A percentile compares a stretch with the other conserved stretches of the same genome.
Evolutionary conservation across 225 moss, liverwort and hornwort species (phyloP).

Genomic region (Physcomitrellopsis africana): DNA sequence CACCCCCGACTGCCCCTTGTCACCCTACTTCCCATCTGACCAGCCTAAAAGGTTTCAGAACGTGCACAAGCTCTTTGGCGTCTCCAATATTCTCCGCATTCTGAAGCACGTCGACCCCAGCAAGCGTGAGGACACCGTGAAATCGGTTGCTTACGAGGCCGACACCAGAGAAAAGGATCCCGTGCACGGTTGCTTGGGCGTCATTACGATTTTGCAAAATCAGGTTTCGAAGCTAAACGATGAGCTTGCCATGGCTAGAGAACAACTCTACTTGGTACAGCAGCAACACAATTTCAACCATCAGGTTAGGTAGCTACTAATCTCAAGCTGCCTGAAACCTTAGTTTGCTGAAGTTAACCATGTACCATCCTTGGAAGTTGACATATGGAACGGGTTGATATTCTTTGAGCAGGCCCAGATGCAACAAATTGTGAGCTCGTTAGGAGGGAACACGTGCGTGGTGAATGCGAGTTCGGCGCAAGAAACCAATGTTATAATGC

Average conservation of each 20-base stretch:
- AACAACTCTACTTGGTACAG: conserved; percentile 52
- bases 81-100: conserved; percentile 71
- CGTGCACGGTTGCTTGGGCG: conserved; percentile 66
- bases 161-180: conserved; percentile 72
- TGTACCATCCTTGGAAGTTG: background rate
- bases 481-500: conserved; percentile 35
- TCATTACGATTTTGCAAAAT: conserved; percentile 63
- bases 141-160: conserved; percentile 66
- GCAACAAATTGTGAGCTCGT: conserved; percentile 54
- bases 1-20: conserved; percentile 66
- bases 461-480: conserved; percentile 52
- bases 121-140: conserved; percentile 66
- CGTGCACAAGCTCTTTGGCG: conserved; percentile 73
- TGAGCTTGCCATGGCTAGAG: conserved; percentile 55
- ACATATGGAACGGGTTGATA: background rate
- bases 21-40: conserved; percentile 76
- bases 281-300: conserved; percentile 58
- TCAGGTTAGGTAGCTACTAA: conserved; percentile 33
- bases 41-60: conserved; percentile 73
- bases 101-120: conserved; percentile 65
- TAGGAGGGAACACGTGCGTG: conserved; percentile 50
- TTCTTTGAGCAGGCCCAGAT: conserved; percentile 49
- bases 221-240: conserved; percentile 63
- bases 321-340: background rate
- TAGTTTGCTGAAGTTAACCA: background rate